phyloP scores from a whole-genome alignment of 2,329 filamentous ascomycete species.

The Pseudogymnoascus sp. region DNA sequence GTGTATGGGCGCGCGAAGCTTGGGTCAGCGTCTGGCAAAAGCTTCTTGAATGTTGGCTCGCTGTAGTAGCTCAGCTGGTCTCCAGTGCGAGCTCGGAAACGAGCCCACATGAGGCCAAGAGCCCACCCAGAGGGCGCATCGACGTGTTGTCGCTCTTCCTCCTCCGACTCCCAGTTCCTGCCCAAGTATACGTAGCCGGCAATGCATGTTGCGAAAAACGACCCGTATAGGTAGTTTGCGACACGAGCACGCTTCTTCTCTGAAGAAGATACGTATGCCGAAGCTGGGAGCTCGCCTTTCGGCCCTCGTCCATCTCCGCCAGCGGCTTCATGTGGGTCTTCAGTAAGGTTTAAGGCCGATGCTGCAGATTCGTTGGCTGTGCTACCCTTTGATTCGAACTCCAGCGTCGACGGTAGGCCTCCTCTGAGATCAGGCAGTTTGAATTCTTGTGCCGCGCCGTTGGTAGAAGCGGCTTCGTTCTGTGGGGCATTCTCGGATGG shows the following conservation, averaged over 20 bases:
- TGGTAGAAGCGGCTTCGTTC: slow-evolving; percentile 27
- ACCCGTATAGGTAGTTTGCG: slow-evolving; percentile 64
- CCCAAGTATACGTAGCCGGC: slow-evolving; percentile 63
- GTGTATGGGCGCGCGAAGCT: slow-evolving; percentile 81
- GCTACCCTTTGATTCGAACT: slow-evolving; percentile 57
- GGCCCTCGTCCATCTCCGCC: slow-evolving; percentile 41
- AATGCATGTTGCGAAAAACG: slow-evolving; percentile 47
- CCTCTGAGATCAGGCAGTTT: slow-evolving; percentile 82
- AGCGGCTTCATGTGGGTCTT: slow-evolving; percentile 40
- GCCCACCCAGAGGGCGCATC: slow-evolving; percentile 76
- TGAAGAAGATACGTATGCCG: slow-evolving; percentile 81
- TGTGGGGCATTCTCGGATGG: slow-evolving; percentile 31
- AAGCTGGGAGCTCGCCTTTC: slow-evolving; percentile 61
- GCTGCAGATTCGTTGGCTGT: slow-evolving; percentile 26
- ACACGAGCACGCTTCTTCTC: slow-evolving; percentile 72
- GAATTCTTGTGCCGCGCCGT: slow-evolving; percentile 39
- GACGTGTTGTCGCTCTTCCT: slow-evolving; percentile 53
- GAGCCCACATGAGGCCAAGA: slow-evolving; percentile 66
- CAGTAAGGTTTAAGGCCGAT: slow-evolving; percentile 40
- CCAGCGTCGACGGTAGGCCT: slow-evolving; percentile 85
- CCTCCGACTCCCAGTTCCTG: slow-evolving; percentile 71
- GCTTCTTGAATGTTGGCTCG: slow-evolving; percentile 87
- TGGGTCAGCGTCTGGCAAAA: slow-evolving; percentile 75
- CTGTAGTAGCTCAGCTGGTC: slow-evolving; percentile 87
- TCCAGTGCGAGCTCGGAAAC: slow-evolving; percentile 63